Evolutionary conservation across 208 protist genomes (phyloP), one percentile per base, ranked within the genome.

Genomic region (Acanthamoeba culbertsoni): DNA sequence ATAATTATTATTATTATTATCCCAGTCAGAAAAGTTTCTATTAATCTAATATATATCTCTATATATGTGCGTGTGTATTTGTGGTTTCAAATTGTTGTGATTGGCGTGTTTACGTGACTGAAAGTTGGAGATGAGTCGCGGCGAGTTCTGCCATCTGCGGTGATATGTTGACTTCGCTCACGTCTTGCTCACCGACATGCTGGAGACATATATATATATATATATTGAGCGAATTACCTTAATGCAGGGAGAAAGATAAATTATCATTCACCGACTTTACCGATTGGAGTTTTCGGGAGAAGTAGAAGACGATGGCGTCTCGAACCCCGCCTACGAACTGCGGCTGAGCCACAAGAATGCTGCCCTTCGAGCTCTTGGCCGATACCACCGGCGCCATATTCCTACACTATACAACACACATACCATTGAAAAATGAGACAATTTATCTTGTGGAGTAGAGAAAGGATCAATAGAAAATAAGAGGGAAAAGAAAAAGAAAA

Each of bases 261-360:
- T n/a, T n/a, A n/a, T n/a, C n/a, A n/a, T n/a, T n/a, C n/a, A n/a
- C n/a, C n/a, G n/a, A n/a, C 31, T 43, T 0, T 82, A 82, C 71
- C 2, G 71, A 82, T 10, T 82, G 71, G 10, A 82, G 71, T 43
- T 82, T 82, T 37, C 71, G 71, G 23, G 71, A 82, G 71, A 82
- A 82, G 71, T 55, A 82, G 42, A 82, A 82, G 20, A 82, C 71
- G 71, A 82, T 53, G 28, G 71, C 46, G 35, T 82, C 71, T 43
- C 71, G 71, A 48, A 82, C 71, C 10, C 71, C 71, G 8, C 71
- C 71, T 0, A 82, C 71, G 20, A 82, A 82, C 71, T 82, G 71
- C 20, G 71, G 71, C 45, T 82, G 71, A 28, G 71, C 71, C 43
- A 82, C 42, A 26, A 82, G 35, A 7, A 82, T 10, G 37, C 26